Percentiles rank a stretch among this genome's conserved stretches.
phyloP scores from a whole-genome alignment of 1,284 basidiomycete species.

The Gyrodon tennesseensis region DNA sequence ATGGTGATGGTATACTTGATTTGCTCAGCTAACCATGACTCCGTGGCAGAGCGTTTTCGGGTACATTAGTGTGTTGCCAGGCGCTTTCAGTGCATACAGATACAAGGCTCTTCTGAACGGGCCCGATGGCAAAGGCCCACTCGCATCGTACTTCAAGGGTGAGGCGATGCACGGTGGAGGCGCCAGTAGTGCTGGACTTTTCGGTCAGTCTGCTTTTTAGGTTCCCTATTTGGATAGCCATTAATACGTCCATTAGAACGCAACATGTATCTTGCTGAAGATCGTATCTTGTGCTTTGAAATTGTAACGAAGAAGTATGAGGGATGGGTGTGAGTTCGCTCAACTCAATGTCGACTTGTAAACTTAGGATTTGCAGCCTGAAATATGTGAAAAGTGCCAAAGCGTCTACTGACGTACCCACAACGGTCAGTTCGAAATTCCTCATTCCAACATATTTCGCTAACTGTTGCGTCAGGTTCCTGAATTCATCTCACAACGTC shows the following conservation, averaged over 20 bases:
- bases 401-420: slow-evolving; percentile 84
- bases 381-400: slow-evolving; percentile 93
- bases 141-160: slow-evolving; percentile 90
- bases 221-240: slow-evolving; percentile 10
- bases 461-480: slow-evolving; percentile 52
- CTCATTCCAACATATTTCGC: not conserved
- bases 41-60: slow-evolving; percentile 76
- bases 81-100: slow-evolving; percentile 91
- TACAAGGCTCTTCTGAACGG: slow-evolving; percentile 84
- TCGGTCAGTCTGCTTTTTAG: slow-evolving; percentile 47
- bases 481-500: slow-evolving; percentile 89
- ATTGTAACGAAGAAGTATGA: slow-evolving; percentile 91
- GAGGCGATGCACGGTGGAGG: slow-evolving; percentile 80
- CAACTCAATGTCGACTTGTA: not conserved
- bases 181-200: slow-evolving; percentile 63
- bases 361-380: slow-evolving; percentile 51
- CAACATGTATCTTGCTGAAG: slow-evolving; percentile 91
- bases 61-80: slow-evolving; percentile 86
- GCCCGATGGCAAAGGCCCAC: slow-evolving; percentile 79
- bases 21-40: slow-evolving; percentile 5
- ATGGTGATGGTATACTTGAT: slow-evolving; percentile 16
- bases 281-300: slow-evolving; percentile 97
- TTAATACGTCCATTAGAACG: slow-evolving; percentile 52
- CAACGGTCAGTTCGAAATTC: slow-evolving; percentile 51
- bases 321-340: slow-evolving; percentile 68